Evolutionary conservation across 345 rosid genomes (phyloP).

Genomic region (Salix dunnii): DNA sequence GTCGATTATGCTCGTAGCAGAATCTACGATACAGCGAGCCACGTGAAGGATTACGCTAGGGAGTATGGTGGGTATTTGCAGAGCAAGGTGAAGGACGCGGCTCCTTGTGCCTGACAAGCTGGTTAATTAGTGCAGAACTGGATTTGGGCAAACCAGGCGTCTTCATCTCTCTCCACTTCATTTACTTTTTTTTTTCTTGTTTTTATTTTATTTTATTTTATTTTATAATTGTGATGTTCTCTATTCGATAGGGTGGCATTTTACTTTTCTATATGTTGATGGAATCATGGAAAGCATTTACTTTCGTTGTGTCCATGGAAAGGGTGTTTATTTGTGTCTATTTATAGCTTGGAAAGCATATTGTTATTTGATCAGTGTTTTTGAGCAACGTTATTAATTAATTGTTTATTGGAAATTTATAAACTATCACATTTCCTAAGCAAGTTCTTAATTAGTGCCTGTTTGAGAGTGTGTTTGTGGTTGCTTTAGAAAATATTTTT

Average conservation of each 20-base stretch:
- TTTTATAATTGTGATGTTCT: background rate
- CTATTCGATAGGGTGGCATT: background rate
- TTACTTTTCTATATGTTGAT: background rate
- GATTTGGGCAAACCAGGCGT: background rate
- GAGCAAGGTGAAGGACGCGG: slow-evolving; percentile 83
- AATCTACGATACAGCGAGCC: slow-evolving; percentile 73
- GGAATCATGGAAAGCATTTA: too few species aligned
- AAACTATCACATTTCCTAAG: too few species aligned
- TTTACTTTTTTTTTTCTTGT: background rate
- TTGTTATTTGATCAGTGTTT: background rate
- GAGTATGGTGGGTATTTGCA: slow-evolving; percentile 82
- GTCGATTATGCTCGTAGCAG: slow-evolving; percentile 66
- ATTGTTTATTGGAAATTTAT: too few species aligned
- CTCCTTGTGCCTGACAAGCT: slow-evolving; percentile 73
- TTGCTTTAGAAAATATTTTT: too few species aligned
- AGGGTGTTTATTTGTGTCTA: too few species aligned
- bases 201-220: too few species aligned
- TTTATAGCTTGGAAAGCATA: too few species aligned
- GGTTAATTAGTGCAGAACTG: background rate
- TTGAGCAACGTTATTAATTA: background rate
- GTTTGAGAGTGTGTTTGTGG: too few species aligned
- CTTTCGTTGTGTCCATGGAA: too few species aligned
- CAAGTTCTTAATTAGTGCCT: background rate
- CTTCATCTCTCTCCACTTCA: background rate
- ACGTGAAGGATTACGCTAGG: slow-evolving; percentile 73